Conservation (phyloP, 768 basidiomycete species). For the Ramaria sp. region DNA sequence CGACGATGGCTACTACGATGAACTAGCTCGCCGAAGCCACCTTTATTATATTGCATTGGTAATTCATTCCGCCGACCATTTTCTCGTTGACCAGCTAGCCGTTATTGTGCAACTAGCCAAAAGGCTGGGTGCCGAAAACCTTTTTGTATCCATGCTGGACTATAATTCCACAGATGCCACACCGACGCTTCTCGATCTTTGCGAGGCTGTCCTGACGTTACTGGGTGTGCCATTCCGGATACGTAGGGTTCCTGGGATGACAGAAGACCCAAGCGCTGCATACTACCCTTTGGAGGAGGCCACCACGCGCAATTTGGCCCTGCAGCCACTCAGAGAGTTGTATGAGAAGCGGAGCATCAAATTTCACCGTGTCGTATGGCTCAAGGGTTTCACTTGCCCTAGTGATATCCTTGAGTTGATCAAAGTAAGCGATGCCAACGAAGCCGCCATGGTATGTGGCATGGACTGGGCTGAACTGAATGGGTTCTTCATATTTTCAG, state of each 20-base stretch:
- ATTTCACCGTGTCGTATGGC: slow-evolving; percentile 90
- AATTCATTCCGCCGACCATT: slow-evolving; percentile 97
- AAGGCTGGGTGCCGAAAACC: slow-evolving; percentile 76
- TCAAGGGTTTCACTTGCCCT: slow-evolving; percentile 98
- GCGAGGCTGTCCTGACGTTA: slow-evolving; percentile 88
- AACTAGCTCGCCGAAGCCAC: slow-evolving; percentile 71
- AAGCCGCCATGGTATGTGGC: slow-evolving; percentile 98
- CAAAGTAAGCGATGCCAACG: slow-evolving; percentile 79
- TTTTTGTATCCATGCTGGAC: slow-evolving; percentile 98
- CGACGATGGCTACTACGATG: slow-evolving; percentile 72
- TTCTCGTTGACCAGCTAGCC: slow-evolving; percentile 95
- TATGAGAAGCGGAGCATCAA: slow-evolving; percentile 62
- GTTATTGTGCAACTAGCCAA: slow-evolving; percentile 94
- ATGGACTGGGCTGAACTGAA: slow-evolving; percentile 99
- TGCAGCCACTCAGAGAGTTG: slow-evolving; percentile 86
- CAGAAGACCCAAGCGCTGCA: slow-evolving; percentile 70
- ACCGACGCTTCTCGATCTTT: slow-evolving; percentile 86
- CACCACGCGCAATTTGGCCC: slow-evolving; percentile 81
- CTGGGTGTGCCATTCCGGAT: slow-evolving; percentile 92
- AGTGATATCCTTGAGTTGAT: slow-evolving; percentile 96
- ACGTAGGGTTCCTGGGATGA: slow-evolving; percentile 87
- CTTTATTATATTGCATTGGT: slow-evolving; percentile 93
- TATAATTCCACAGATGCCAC: slow-evolving; percentile 94
- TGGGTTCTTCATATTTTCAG: slow-evolving; percentile 96
- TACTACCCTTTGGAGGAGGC: slow-evolving; percentile 98